These are phyloP conservation scores for Hypomyces rosellus DNA, from an alignment of 2,329 filamentous ascomycete species.

Conservation along the genomic window DNA sequence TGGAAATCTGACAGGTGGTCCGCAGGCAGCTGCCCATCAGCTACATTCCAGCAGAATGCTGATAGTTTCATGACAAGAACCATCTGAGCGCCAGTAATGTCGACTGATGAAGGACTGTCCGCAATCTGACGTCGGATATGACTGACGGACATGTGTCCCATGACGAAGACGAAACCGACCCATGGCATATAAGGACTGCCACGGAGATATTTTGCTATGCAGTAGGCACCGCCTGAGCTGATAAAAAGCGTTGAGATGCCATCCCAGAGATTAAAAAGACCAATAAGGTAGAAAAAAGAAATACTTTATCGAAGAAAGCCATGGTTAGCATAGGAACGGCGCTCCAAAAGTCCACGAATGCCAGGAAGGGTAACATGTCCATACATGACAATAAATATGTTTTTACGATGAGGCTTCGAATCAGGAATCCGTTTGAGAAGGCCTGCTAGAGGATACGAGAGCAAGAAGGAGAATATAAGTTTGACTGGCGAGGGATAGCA, in stretches of 20 bases:
- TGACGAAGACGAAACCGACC: conserved; percentile 87
- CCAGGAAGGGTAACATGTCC: conserved; percentile 13
- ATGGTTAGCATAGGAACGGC: too few species aligned
- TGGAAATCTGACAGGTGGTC: conserved; percentile 81
- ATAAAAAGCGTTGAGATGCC: conserved; percentile 75
- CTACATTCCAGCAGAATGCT: conserved; percentile 96
- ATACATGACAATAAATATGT: conserved; percentile 76
- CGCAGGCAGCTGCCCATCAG: conserved; percentile 77
- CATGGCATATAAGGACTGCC: conserved; percentile 91
- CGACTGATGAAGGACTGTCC: conserved; percentile 60
- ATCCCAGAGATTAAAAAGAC: conserved; percentile 86
- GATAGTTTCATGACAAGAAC: conserved; percentile 96
- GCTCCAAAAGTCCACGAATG: too few species aligned
- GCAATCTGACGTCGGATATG: conserved; percentile 76
- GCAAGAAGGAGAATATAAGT: conserved; percentile 79
- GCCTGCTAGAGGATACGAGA: conserved; percentile 87
- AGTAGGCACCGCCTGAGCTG: conserved; percentile 72
- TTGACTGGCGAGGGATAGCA: conserved; percentile 60
- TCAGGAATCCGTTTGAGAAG: conserved; percentile 88
- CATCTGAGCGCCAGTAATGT: conserved; percentile 97
- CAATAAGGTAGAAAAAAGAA: conserved; percentile 85
- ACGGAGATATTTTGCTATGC: conserved; percentile 74
- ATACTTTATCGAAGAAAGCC: conserved; percentile 41
- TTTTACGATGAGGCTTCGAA: conserved; percentile 74
- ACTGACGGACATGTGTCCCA: conserved; percentile 90